phyloP scores from a whole-genome alignment of 1,284 basidiomycete species.

The Sparassis latifolia region DNA sequence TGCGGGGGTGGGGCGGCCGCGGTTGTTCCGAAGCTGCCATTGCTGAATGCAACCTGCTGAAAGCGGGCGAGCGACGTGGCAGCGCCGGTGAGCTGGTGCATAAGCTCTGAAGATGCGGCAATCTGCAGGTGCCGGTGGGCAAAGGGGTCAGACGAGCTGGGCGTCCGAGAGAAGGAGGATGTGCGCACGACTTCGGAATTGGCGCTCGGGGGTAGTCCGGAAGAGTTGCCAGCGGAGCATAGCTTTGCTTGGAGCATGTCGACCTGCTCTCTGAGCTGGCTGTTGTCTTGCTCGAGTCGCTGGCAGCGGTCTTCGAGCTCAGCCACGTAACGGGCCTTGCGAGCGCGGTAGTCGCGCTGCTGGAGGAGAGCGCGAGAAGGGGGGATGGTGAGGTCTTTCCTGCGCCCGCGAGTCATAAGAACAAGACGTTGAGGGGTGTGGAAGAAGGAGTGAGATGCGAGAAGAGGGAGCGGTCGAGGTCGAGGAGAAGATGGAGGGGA shows the following conservation, averaged over 20 bases:
- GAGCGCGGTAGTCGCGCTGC: constrained; percentile 59
- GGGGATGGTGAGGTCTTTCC: constrained; percentile 52
- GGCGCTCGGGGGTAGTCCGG: constrained; percentile 13
- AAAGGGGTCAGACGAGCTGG: not conserved
- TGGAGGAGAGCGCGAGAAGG: constrained; percentile 38
- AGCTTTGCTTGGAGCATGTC: constrained; percentile 22
- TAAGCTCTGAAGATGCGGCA: constrained; percentile 43
- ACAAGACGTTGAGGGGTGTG: not conserved
- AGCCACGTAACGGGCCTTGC: constrained; percentile 49
- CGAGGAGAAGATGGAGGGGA: too few relatives aligned
- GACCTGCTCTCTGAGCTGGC: constrained; percentile 41
- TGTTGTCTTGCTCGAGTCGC: constrained; percentile 49
- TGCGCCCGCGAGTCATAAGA: constrained; percentile 54
- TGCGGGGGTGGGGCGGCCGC: constrained; percentile 6
- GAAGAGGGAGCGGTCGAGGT: too few relatives aligned
- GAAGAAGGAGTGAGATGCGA: not conserved
- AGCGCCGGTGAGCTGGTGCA: constrained; percentile 40
- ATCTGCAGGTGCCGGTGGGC: constrained; percentile 25
- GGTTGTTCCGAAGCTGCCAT: constrained; percentile 13
- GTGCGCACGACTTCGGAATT: constrained; percentile 39
- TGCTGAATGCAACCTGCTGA: constrained; percentile 24
- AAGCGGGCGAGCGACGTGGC: constrained; percentile 39
- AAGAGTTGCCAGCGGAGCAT: not conserved
- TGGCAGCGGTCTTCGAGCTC: constrained; percentile 50
- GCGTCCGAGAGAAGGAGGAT: not conserved